Conservation (phyloP, 2,329 filamentous ascomycete genomes). For the Neospermospora avenae region DNA sequence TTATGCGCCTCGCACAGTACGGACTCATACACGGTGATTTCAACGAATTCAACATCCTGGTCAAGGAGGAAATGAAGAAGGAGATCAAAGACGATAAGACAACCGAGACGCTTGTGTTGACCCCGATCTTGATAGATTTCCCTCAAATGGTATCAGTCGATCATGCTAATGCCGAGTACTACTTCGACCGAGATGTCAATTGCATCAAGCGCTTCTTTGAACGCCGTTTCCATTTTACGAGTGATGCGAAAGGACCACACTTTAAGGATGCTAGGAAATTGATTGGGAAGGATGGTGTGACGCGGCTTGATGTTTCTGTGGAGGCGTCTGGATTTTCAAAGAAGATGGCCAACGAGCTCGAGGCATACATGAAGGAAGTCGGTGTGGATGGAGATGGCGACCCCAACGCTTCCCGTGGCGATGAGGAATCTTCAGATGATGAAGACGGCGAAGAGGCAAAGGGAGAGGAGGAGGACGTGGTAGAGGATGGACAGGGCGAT, state of each 20-base stretch:
- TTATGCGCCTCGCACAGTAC: conserved; percentile 77
- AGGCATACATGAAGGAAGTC: conserved; percentile 78
- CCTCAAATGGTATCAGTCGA: conserved; percentile 97
- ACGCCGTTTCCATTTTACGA: conserved; percentile 81
- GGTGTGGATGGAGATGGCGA: conserved; percentile 48
- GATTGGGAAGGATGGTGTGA: conserved; percentile 60
- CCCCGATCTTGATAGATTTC: conserved; percentile 92
- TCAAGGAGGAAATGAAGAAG: conserved; percentile 65
- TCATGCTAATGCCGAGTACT: conserved; percentile 90
- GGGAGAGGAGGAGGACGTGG: conserved; percentile 34
- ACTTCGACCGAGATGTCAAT: conserved; percentile 93
- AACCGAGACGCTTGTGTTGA: conserved; percentile 51
- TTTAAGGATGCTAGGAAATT: conserved; percentile 80
- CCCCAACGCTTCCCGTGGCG: conserved; percentile 29
- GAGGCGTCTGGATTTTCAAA: conserved; percentile 93
- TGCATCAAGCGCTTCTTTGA: conserved; percentile 96
- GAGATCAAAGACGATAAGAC: conserved; percentile 40
- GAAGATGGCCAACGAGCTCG: conserved; percentile 94
- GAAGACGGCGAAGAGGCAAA: conserved; percentile 32
- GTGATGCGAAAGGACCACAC: conserved; percentile 77
- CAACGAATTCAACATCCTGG: conserved; percentile 98
- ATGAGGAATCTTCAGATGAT: conserved; percentile 40
- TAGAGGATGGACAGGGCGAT: conserved; percentile 6
- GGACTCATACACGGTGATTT: conserved; percentile 97
- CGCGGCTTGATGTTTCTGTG: conserved; percentile 79